phyloP scores from a whole-genome alignment of 1,284 basidiomycete species.

The Sporisorium iseilematis-ciliati region DNA sequence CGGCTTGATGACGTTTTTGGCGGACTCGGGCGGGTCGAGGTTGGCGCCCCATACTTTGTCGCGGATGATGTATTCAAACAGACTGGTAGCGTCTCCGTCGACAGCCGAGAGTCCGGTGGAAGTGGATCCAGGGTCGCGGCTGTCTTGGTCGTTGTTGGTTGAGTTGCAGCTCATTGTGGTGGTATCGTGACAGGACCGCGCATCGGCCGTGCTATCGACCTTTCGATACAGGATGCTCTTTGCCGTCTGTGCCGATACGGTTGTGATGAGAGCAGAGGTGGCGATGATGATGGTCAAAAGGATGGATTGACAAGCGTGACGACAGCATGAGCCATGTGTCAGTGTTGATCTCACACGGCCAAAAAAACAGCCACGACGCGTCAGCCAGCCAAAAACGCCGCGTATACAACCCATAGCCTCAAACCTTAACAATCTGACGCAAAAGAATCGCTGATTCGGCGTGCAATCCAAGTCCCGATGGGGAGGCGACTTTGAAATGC shows the following conservation, averaged over 20 bases:
- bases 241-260: not conserved
- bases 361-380: slow-evolving; percentile 19
- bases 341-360: slow-evolving; percentile 23
- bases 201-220: not conserved
- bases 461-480: not conserved
- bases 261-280: not conserved
- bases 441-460: not conserved
- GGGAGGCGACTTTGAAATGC: not conserved
- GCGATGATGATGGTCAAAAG: not conserved
- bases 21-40: slow-evolving; percentile 62
- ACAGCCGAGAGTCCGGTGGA: slow-evolving; percentile 34
- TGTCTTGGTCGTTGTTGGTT: slow-evolving; percentile 33
- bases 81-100: slow-evolving; percentile 54
- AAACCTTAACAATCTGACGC: not conserved
- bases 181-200: slow-evolving; percentile 5
- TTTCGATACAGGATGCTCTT: not conserved
- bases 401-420: not conserved
- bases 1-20: slow-evolving; percentile 64
- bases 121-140: slow-evolving; percentile 28
- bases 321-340: not conserved
- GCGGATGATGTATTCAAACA: slow-evolving; percentile 62
- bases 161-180: slow-evolving; percentile 49
- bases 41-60: slow-evolving; percentile 65
- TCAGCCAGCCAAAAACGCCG: slow-evolving; percentile 16
- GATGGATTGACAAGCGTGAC: not conserved